Base-by-base conservation (phyloP, 768 basidiomycete genomes). In the Pleurotus citrinopileatus region DNA sequence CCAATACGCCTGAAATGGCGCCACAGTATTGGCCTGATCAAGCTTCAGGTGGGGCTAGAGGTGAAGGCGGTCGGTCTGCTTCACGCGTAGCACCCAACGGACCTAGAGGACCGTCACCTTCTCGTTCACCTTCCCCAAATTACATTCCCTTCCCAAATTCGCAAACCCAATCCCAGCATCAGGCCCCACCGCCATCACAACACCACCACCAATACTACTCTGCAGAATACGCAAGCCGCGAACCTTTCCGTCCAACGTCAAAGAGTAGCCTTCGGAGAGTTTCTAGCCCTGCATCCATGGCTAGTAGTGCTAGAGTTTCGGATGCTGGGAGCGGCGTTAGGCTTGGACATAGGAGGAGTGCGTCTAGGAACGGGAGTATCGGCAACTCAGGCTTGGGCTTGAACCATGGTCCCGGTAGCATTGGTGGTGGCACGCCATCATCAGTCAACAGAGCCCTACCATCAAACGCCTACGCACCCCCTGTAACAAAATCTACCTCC, bases 1-100 rank as follows among this genome's bases (percentile, higher is more conserved):
- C 52, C 2, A 53, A 53, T 22, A 53, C 52, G 23, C 52, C 52
- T 23, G 36, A 34, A 7, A 40, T 42, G 52, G 38, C 52, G 9
- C 13, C 37, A 13, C 52, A 40, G 13, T 32, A 53, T 13, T 53
- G 52, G 52, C 52, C 52, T n/a, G 20, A 37, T 28, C 45, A 25
- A 46, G 45, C n/a, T 46, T 15, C 45, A 10, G 29, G 6, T 6
- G 29, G 7, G 6, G 29, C 6, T 7, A 19, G 8, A 13, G n/a
- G 32, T 10, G 38, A 42, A 53, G 52, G 28, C n/a, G 26, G 52
- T 4, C 25, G 28, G 3, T 19, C 23, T 15, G 19, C 50, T 37
- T 25, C 50, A 26, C 45, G 48, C 4, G 32, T 22, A 17, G 19
- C 29, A 22, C 48, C 48, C 4, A 27, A 50, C 20, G 48, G 48